Conservation (phyloP, 148 eudicot genomes). For the Oxyria digyna region DNA sequence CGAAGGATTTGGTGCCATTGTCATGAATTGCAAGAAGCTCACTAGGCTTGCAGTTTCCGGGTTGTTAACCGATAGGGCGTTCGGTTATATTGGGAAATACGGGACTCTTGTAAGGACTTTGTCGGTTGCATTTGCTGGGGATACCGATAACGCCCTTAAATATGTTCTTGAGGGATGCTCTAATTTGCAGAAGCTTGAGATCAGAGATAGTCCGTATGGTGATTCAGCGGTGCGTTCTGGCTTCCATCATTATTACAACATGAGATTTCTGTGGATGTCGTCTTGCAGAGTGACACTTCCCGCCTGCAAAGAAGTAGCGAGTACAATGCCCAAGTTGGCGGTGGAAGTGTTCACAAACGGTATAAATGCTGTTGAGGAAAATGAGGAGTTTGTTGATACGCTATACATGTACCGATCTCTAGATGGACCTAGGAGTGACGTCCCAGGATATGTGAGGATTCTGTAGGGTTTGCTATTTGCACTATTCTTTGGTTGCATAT, state of each 20-base stretch:
- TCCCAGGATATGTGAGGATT: conserved; percentile 44
- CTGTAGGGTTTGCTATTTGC: conserved; percentile 1
- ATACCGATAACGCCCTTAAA: conserved; percentile 59
- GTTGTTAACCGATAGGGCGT: conserved; percentile 57
- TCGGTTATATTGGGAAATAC: conserved; percentile 53
- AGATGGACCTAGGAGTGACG: conserved; percentile 59
- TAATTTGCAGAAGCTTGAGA: conserved; percentile 71
- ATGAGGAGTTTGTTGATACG: conserved; percentile 37
- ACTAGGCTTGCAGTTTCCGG: conserved; percentile 78
- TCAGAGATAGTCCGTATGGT: conserved; percentile 80
- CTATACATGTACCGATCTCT: conserved; percentile 72
- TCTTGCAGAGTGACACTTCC: conserved; percentile 49
- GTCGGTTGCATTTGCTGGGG: conserved; percentile 83
- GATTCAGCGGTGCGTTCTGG: conserved; percentile 53
- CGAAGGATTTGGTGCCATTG: conserved; percentile 88
- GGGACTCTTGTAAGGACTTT: conserved; percentile 66
- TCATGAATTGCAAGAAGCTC: conserved; percentile 77
- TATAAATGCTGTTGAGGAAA: conserved; percentile 17
- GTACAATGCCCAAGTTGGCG: conserved; percentile 41
- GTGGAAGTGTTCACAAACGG: conserved; percentile 44
- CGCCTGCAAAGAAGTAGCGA: conserved; percentile 46
- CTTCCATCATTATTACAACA: conserved; percentile 54
- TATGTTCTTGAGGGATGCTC: conserved; percentile 68
- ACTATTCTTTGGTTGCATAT: not conserved
- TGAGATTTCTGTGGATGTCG: conserved; percentile 87